These are phyloP conservation scores for Harrya chromipes DNA, from an alignment of 768 basidiomycete species.

Conservation along the genomic window DNA sequence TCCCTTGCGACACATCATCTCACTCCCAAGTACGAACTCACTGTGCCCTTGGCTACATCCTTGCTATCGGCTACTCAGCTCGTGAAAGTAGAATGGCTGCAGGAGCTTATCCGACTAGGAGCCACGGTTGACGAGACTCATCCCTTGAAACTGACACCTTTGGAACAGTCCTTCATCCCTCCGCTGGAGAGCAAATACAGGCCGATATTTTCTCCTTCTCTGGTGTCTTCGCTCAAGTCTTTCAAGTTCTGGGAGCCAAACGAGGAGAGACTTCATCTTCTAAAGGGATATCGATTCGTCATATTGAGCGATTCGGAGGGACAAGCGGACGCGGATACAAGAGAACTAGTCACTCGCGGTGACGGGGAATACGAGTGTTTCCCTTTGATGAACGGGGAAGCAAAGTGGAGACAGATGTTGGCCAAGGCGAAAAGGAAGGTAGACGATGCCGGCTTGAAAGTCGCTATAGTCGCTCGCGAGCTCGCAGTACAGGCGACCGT, in stretches of 20 bases:
- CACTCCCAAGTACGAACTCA: conserved; percentile 47
- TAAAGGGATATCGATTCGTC: conserved; percentile 54
- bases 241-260: conserved; percentile 66
- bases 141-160: conserved; percentile 30
- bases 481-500: conserved; percentile 46
- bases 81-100: conserved; percentile 67
- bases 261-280: conserved; percentile 55
- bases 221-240: conserved; percentile 47
- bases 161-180: conserved; percentile 51
- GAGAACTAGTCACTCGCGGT: conserved; percentile 54
- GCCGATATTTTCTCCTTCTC: conserved; percentile 52
- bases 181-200: conserved; percentile 55
- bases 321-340: conserved; percentile 46
- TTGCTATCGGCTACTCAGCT: conserved; percentile 56
- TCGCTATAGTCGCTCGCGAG: conserved; percentile 53
- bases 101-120: conserved; percentile 55
- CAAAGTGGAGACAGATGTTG: conserved; percentile 51
- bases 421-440: conserved; percentile 50
- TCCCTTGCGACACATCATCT: conserved; percentile 64
- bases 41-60: conserved; percentile 50
- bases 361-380: conserved; percentile 64
- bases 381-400: conserved; percentile 45
- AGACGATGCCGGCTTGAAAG: conserved; percentile 39
- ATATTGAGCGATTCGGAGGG: conserved; percentile 55
- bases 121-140: conserved; percentile 33